Conservation (phyloP, 768 basidiomycete genomes). For the Pleurotus platypus region DNA sequence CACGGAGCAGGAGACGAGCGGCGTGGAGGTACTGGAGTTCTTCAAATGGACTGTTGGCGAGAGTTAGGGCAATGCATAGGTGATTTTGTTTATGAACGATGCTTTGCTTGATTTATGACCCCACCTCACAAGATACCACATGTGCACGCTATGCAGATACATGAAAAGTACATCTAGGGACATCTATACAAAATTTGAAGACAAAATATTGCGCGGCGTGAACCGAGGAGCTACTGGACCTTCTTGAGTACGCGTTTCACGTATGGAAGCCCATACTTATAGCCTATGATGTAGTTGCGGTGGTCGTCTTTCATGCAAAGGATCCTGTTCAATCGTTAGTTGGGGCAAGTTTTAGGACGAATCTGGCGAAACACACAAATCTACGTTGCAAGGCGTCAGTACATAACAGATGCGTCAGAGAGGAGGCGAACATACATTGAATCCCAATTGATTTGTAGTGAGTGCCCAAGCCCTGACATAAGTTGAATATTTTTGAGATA, state of each 20-base stretch:
- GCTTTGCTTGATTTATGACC: neutral
- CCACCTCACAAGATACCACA: conserved; percentile 5
- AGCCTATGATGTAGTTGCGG: conserved; percentile 40
- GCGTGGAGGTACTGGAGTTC: conserved; percentile 50
- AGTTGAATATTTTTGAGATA: neutral
- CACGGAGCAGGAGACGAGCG: conserved; percentile 26
- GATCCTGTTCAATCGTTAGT: conserved; percentile 30
- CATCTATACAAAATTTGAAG: neutral
- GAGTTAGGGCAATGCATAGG: too few relatives aligned
- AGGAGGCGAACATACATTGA: conserved; percentile 36
- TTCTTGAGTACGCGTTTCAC: conserved; percentile 25
- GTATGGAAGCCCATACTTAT: conserved; percentile 45
- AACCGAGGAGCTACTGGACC: neutral
- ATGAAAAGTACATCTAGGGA: neutral
- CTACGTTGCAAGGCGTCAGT: conserved; percentile 19
- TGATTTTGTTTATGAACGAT: too few relatives aligned
- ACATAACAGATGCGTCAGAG: neutral
- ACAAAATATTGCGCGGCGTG: neutral
- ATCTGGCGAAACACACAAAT: conserved; percentile 31
- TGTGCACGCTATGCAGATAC: neutral
- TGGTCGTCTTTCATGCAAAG: conserved; percentile 61
- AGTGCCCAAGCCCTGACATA: conserved; percentile 40
- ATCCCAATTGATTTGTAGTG: conserved; percentile 52
- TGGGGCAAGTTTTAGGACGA: conserved; percentile 19
- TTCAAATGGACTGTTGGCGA: conserved; percentile 64